phyloP scores from a whole-genome alignment of 177 flowering plant genomes.

The Vitis hybrid region DNA sequence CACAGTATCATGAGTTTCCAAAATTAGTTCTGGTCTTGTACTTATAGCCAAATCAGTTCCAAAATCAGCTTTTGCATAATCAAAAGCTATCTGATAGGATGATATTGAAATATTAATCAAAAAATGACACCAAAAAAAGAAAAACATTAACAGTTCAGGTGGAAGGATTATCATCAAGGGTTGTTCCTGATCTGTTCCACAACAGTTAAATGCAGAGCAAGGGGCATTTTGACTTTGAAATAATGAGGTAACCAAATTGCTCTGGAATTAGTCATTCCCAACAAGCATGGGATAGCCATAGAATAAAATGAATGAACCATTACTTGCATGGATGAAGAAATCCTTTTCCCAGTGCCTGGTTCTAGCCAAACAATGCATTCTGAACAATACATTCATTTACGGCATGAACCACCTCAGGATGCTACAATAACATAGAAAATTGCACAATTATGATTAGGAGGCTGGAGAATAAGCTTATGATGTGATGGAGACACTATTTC shows the following conservation, averaged over 20 bases:
- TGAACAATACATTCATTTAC: constrained; percentile 72
- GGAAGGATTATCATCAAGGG: no score
- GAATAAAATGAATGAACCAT: not conserved
- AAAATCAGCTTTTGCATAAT: constrained; percentile 76
- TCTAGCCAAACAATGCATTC: constrained; percentile 70
- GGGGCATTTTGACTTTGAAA: no score
- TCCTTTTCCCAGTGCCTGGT: constrained; percentile 58
- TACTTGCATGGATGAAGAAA: constrained; percentile 87
- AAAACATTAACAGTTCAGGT: no score
- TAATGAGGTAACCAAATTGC: no score
- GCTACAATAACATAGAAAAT: constrained; percentile 31
- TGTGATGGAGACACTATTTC: constrained; percentile 1
- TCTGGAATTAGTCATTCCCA: no score
- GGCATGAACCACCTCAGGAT: constrained; percentile 75
- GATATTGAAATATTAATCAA: no score
- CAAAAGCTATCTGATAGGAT: constrained; percentile 36
- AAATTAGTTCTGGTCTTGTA: constrained; percentile 59
- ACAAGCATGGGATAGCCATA: not conserved
- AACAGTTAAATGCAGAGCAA: no score
- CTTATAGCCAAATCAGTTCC: constrained; percentile 88
- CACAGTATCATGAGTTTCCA: constrained; percentile 23
- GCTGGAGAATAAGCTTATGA: no score
- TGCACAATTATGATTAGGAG: not conserved
- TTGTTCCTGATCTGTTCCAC: no score
- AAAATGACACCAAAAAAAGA: no score